Evolutionary conservation across 2,329 filamentous ascomycete genomes (phyloP).

Genomic region (Raffaelea albimanens): DNA sequence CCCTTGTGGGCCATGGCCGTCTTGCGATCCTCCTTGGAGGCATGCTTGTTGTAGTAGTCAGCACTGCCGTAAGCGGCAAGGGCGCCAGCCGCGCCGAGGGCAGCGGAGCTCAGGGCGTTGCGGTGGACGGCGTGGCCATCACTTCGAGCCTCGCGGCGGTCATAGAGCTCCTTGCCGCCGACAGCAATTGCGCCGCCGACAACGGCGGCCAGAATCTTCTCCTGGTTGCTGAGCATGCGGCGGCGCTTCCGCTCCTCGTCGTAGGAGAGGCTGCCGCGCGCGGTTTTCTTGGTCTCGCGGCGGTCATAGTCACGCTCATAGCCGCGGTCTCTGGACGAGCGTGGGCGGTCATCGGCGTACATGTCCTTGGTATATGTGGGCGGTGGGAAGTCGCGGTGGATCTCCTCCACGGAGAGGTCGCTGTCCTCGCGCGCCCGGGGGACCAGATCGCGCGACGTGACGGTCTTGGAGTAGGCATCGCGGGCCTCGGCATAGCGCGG

Average conservation of each 20-base stretch:
- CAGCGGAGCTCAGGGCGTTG: constrained; percentile 49
- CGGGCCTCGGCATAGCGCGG: constrained; percentile 44
- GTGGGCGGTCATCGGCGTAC: constrained; percentile 38
- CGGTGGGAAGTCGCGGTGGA: constrained; percentile 75
- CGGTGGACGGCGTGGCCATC: constrained; percentile 40
- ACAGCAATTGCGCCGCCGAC: constrained; percentile 55
- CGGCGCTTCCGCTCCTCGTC: constrained; percentile 46
- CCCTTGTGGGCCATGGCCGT: constrained; percentile 43
- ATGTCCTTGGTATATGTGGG: constrained; percentile 46
- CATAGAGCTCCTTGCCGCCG: constrained; percentile 57
- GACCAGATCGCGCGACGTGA: constrained; percentile 40
- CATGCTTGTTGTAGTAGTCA: constrained; percentile 52
- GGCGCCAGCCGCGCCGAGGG: constrained; percentile 54
- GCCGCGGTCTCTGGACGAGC: constrained; percentile 28
- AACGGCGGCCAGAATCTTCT: constrained; percentile 58
- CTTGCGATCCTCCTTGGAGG: constrained; percentile 43
- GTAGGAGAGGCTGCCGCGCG: constrained; percentile 40
- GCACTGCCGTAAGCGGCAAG: constrained; percentile 55
- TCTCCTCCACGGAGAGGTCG: constrained; percentile 68
- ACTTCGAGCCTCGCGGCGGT: constrained; percentile 48
- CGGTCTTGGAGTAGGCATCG: constrained; percentile 36
- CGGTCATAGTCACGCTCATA: constrained; percentile 37
- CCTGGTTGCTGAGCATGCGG: constrained; percentile 49
- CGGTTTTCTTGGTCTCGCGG: constrained; percentile 39
- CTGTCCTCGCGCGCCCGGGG: constrained; percentile 61